Evolutionary conservation across 2,329 filamentous ascomycete genomes (phyloP).

Genomic region (Fusarium armeniacum): DNA sequence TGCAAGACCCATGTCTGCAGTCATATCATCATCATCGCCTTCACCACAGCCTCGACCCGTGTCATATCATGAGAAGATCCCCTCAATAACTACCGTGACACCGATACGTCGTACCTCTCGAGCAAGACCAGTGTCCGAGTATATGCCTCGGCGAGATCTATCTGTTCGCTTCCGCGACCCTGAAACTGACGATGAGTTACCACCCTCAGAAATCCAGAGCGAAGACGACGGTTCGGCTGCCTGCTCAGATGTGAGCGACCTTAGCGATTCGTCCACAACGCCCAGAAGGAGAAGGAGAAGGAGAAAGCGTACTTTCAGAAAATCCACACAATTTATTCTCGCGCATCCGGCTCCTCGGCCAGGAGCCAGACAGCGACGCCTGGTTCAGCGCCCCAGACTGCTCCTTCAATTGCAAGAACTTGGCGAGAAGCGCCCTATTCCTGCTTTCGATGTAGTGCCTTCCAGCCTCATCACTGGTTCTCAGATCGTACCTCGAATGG

Average conservation of each 20-base stretch:
- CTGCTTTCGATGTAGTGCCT: constrained; percentile 80
- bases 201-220: constrained; percentile 51
- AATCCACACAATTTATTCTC: constrained; percentile 74
- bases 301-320: constrained; percentile 63
- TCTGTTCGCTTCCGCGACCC: constrained; percentile 63
- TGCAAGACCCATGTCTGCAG: constrained; percentile 32
- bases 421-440: constrained; percentile 72
- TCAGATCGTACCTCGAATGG: constrained; percentile 70
- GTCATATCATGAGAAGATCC: constrained; percentile 48
- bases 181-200: constrained; percentile 49
- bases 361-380: constrained; percentile 72
- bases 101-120: constrained; percentile 43
- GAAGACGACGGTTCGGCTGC: constrained; percentile 64
- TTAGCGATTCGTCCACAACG: constrained; percentile 62
- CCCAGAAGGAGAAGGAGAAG: constrained; percentile 55
- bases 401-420: constrained; percentile 80
- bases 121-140: constrained; percentile 57
- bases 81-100: constrained; percentile 30
- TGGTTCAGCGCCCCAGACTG: constrained; percentile 76
- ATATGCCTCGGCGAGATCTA: constrained; percentile 57
- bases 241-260: constrained; percentile 60
- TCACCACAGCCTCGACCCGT: constrained; percentile 39
- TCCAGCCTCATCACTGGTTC: constrained; percentile 70
- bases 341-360: constrained; percentile 75
- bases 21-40: constrained; percentile 18